Conservation (phyloP, 148 eudicot species). For the Camellia granthamiana region DNA sequence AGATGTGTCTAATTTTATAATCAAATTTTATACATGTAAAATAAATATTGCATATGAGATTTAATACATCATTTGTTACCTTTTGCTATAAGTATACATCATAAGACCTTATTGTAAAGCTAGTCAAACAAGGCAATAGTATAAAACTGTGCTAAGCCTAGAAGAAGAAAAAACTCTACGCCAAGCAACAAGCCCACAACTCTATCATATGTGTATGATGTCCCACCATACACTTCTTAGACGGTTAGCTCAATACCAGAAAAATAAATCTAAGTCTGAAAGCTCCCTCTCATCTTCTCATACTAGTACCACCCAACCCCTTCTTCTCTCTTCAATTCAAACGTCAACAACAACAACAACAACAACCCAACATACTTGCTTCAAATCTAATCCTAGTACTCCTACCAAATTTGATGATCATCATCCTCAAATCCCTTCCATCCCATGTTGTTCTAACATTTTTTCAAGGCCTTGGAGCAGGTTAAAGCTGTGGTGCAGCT, state of each 20-base stretch:
- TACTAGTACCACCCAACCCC: neutral
- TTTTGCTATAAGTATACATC: neutral
- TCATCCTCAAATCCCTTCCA: neutral
- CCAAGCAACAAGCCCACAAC: slow-evolving; percentile 11
- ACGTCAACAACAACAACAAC: slow-evolving; percentile 28
- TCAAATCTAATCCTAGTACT: slow-evolving; percentile 18
- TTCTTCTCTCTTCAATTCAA: slow-evolving; percentile 16
- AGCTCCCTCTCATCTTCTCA: slow-evolving; percentile 34
- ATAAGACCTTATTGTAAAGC: neutral
- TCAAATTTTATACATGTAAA: no score
- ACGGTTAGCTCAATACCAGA: slow-evolving; percentile 12
- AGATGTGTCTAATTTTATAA: no score
- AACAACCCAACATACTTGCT: slow-evolving; percentile 15
- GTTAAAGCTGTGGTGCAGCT: neutral
- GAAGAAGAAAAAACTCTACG: slow-evolving; percentile 38
- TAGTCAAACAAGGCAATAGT: slow-evolving; percentile 14
- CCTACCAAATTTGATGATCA: neutral
- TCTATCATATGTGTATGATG: neutral
- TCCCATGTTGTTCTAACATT: neutral
- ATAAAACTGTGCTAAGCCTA: neutral
- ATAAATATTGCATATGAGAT: no score
- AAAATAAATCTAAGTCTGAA: slow-evolving; percentile 15
- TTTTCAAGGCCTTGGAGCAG: neutral
- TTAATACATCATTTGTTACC: no score
- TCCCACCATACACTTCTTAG: slow-evolving; percentile 13